Conservation (phyloP, 768 basidiomycete species). For the Suillus occidentalis region DNA sequence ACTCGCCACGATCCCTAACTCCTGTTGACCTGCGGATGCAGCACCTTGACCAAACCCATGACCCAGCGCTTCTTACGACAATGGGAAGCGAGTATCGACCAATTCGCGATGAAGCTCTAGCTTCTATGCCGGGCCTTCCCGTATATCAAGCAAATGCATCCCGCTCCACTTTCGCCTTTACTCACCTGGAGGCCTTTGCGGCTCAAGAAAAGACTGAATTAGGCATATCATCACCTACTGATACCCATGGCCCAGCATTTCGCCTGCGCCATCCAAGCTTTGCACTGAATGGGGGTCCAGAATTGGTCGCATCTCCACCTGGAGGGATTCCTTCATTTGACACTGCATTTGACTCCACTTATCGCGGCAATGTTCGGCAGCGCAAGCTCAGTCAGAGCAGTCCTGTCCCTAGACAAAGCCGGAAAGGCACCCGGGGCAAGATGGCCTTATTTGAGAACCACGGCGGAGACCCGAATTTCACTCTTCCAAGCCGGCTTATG, state of each 20-base stretch:
- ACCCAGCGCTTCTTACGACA: conserved; percentile 45
- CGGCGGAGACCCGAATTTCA: conserved; percentile 46
- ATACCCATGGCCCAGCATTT: conserved; percentile 26
- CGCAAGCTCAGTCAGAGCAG: conserved; percentile 88
- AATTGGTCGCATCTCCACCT: conserved; percentile 5
- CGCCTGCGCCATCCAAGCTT: conserved; percentile 17
- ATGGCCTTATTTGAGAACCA: conserved; percentile 85
- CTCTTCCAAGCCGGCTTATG: conserved; percentile 42
- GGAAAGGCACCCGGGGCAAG: conserved; percentile 71
- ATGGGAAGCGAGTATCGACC: conserved; percentile 17
- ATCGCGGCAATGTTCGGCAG: conserved; percentile 50
- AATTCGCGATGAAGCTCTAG: conserved; percentile 29
- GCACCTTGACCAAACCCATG: conserved; percentile 43
- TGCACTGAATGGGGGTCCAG: conserved; percentile 11
- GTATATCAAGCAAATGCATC: conserved; percentile 66
- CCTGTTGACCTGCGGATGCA: conserved; percentile 38
- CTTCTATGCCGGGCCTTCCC: conserved; percentile 51
- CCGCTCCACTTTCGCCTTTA: conserved; percentile 69
- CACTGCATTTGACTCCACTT: conserved; percentile 15
- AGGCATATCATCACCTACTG: conserved; percentile 51
- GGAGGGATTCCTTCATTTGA: conserved; percentile 12
- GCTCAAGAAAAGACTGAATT: conserved; percentile 63
- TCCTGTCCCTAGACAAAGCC: conserved; percentile 58
- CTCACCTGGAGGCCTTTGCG: conserved; percentile 76
- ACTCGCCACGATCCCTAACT: conserved; percentile 1